Conservation (phyloP, 257 asterid species). For the Solanum medicagineum region DNA sequence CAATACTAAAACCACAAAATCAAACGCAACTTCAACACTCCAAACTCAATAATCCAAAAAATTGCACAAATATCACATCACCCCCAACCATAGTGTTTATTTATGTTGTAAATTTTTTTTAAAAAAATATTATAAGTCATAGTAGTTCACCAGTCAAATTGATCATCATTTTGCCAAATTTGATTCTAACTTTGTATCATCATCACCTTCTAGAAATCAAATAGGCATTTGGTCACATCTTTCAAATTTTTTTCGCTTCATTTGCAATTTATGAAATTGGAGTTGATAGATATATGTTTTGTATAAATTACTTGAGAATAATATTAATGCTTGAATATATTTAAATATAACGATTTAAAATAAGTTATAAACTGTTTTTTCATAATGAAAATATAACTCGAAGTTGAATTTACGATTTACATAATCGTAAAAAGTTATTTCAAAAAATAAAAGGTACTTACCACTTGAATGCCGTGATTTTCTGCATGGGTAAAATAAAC, state of each 20-base stretch:
- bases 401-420: no score
- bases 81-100: not conserved
- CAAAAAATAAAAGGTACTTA: constrained; percentile 9
- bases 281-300: not conserved
- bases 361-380: not conserved
- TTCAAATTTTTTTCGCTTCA: not conserved
- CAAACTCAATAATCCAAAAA: not conserved
- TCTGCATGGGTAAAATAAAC: constrained; percentile 89
- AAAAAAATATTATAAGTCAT: not conserved
- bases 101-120: not conserved
- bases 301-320: not conserved
- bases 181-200: not conserved
- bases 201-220: not conserved
- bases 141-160: not conserved
- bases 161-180: not conserved
- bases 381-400: not conserved
- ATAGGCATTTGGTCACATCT: not conserved
- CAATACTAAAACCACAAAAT: not conserved
- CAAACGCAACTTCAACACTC: not conserved
- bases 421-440: no score
- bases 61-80: not conserved
- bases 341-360: not conserved
- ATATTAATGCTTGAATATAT: not conserved
- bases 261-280: no score
- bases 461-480: constrained; percentile 86